A percentile compares a stretch with the other conserved stretches of the same genome.
phyloP scores from a whole-genome alignment of 176 grass and related monocot species.

The Alopecurus myosuroides region DNA sequence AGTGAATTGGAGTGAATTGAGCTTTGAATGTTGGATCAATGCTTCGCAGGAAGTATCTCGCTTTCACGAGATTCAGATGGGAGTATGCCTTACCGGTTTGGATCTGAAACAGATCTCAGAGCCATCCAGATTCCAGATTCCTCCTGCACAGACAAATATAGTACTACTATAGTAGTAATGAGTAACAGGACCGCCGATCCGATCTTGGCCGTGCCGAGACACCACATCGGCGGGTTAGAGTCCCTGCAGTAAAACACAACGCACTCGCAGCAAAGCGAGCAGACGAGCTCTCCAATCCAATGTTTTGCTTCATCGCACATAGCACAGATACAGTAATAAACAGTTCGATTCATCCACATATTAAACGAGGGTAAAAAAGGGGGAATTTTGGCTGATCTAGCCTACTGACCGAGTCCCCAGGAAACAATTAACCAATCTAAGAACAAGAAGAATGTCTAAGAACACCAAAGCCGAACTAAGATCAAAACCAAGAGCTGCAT shows the following conservation, averaged over 20 bases:
- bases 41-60: too few species aligned
- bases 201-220: background rate
- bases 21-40: too few species aligned
- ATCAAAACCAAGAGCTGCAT: background rate
- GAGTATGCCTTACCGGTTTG: too few species aligned
- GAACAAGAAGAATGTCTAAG: background rate
- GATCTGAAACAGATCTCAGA: too few species aligned
- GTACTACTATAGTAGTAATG: too few species aligned
- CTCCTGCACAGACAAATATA: too few species aligned
- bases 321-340: conserved; percentile 13
- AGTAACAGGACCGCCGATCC: too few species aligned
- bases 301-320: background rate
- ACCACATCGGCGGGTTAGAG: background rate
- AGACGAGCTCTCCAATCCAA: background rate
- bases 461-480: background rate
- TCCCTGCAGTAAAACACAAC: background rate
- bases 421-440: conserved; percentile 2
- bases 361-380: background rate
- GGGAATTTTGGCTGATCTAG: background rate
- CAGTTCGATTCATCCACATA: conserved; percentile 10
- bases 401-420: background rate
- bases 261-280: background rate
- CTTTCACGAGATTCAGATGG: too few species aligned
- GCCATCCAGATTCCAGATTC: too few species aligned
- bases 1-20: too few species aligned